A percentile compares a stretch with the other conserved stretches of the same genome.
Conservation (phyloP, 306 rosid genomes). For the Acacia crassicarpa region DNA sequence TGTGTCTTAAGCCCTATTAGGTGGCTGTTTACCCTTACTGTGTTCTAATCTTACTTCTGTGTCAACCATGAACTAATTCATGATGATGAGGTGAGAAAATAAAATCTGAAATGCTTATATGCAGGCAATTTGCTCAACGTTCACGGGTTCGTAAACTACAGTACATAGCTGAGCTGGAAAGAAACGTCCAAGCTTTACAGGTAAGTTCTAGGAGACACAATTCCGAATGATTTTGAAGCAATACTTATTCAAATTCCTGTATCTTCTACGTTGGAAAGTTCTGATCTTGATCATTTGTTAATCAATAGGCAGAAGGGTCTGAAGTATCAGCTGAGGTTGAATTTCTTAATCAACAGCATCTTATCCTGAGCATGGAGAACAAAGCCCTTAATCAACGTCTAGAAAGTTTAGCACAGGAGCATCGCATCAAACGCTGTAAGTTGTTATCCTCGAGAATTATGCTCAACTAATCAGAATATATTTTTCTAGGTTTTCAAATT, state of each 20-base stretch:
- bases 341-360: conserved; percentile 91
- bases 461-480: conserved; percentile 2
- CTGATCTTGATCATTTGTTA: conserved; percentile 29
- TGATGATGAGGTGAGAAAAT: neutral
- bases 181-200: conserved; percentile 94
- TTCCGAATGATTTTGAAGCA: conserved; percentile 13
- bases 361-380: conserved; percentile 95
- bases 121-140: conserved; percentile 99
- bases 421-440: conserved; percentile 92
- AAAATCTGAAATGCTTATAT: conserved; percentile 36
- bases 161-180: conserved; percentile 97
- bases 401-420: conserved; percentile 92
- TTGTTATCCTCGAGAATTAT: conserved; percentile 26
- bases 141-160: conserved; percentile 98
- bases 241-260: conserved; percentile 19
- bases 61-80: conserved; percentile 4
- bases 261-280: conserved; percentile 20
- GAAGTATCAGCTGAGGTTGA: conserved; percentile 94
- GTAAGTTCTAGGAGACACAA: conserved; percentile 45
- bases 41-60: neutral
- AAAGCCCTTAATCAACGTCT: conserved; percentile 96
- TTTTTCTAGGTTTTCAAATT: conserved; percentile 10
- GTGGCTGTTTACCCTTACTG: neutral
- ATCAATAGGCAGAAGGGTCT: conserved; percentile 84
- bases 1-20: neutral